Conservation (phyloP, 805 yeast species). For the Yamadazyma sp. region DNA sequence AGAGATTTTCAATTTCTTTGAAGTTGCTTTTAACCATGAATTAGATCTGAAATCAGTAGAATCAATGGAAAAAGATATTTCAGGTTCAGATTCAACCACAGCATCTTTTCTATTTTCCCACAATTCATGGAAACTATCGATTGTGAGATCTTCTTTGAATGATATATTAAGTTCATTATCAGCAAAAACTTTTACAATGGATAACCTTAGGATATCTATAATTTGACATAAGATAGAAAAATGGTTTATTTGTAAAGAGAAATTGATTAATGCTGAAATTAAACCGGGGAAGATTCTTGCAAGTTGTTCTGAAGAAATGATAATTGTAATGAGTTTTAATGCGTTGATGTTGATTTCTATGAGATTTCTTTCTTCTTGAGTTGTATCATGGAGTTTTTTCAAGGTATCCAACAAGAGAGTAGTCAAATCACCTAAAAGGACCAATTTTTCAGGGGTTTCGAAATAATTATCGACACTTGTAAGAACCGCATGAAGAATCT, state of each 20-base stretch:
- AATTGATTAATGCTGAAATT: constrained; percentile 30
- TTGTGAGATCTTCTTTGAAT: constrained; percentile 1
- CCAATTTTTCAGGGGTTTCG: constrained; percentile 15
- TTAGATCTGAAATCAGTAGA: constrained; percentile 13
- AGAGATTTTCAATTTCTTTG: constrained; percentile 35
- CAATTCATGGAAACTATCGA: not conserved
- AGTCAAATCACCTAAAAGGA: constrained; percentile 28
- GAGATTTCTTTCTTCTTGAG: constrained; percentile 16
- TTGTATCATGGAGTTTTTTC: constrained; percentile 3
- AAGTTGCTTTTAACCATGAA: constrained; percentile 38
- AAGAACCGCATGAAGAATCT: constrained; percentile 1
- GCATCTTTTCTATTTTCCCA: not conserved
- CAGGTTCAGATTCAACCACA: not conserved
- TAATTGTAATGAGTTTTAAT: constrained; percentile 1
- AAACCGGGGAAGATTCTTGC: constrained; percentile 41
- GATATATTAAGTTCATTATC: constrained; percentile 16
- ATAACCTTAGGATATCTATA: constrained; percentile 18
- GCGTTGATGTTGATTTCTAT: constrained; percentile 15
- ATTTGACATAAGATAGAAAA: constrained; percentile 18
- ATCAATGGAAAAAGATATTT: not conserved
- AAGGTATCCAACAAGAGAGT: constrained; percentile 22
- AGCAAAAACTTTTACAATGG: constrained; percentile 28
- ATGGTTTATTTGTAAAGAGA: constrained; percentile 20
- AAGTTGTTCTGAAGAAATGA: constrained; percentile 27
- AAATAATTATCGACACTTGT: constrained; percentile 5